Evolutionary conservation across 1,284 basidiomycete genomes (phyloP).

Genomic region (Puccinia triticina): DNA sequence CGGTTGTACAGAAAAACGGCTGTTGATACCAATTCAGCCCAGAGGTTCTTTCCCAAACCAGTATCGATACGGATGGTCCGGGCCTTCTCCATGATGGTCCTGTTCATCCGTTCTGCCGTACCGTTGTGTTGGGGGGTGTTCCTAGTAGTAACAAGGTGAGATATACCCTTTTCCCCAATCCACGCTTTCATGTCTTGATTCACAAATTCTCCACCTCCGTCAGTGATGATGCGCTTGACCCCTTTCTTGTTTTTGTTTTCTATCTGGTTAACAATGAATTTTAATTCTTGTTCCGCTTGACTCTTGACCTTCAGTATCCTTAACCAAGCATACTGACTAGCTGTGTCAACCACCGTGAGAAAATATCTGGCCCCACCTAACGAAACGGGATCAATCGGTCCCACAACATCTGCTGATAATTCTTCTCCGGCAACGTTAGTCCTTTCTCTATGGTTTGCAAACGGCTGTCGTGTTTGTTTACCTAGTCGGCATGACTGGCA

Average conservation of each 20-base stretch:
- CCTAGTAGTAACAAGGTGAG: slow-evolving; percentile 23
- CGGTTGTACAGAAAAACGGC: slow-evolving; percentile 14
- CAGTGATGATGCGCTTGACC: too few species aligned
- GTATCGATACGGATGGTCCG: too few species aligned
- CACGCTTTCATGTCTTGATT: slow-evolving; percentile 20
- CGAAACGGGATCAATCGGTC: slow-evolving; percentile 31
- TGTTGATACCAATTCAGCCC: slow-evolving; percentile 22
- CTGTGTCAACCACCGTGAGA: slow-evolving; percentile 27
- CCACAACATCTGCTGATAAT: slow-evolving; percentile 37
- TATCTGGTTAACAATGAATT: too few species aligned
- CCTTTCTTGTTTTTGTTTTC: too few species aligned
- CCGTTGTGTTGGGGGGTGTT: slow-evolving; percentile 45
- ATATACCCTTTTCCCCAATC: slow-evolving; percentile 21
- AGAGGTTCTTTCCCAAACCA: too few species aligned
- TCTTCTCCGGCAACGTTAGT: slow-evolving; percentile 21
- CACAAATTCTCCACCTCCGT: too few species aligned
- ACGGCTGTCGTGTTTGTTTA: too few species aligned
- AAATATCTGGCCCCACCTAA: slow-evolving; percentile 31
- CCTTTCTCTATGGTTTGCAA: too few species aligned
- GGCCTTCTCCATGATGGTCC: too few species aligned
- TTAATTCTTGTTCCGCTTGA: too few species aligned
- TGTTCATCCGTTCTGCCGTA: slow-evolving; percentile 28
- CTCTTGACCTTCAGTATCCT: slow-evolving; percentile 13
- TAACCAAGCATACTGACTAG: slow-evolving; percentile 13
- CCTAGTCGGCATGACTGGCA: slow-evolving; percentile 34